Conservation (phyloP, 2,329 filamentous ascomycete species). For the Xylaria sp. region DNA sequence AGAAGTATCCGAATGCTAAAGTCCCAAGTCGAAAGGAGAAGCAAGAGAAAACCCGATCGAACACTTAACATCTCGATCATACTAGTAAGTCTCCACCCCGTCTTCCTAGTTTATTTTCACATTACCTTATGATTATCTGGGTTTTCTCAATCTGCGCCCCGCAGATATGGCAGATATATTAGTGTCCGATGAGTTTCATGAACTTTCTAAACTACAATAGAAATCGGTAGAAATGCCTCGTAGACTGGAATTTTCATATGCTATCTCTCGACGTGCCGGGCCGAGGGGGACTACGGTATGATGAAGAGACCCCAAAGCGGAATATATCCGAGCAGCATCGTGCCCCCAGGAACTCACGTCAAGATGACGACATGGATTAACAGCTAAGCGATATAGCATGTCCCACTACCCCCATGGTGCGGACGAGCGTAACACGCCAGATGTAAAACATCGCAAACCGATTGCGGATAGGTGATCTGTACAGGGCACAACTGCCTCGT, state of each 20-base stretch:
- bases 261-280: neutral
- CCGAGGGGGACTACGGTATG: neutral
- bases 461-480: constrained; percentile 1
- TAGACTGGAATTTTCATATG: neutral
- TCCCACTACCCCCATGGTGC: neutral
- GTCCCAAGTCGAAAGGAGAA: neutral
- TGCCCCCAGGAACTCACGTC: neutral
- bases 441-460: constrained; percentile 2
- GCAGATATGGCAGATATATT: neutral
- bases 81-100: constrained; percentile 19
- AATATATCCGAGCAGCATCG: neutral
- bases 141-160: constrained; percentile 5
- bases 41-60: constrained; percentile 37
- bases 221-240: constrained; percentile 15
- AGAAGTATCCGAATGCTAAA: constrained; percentile 2
- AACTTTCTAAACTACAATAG: neutral
- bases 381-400: neutral
- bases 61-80: constrained; percentile 43
- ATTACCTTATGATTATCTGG: constrained; percentile 9
- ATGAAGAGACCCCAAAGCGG: neutral
- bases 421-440: neutral
- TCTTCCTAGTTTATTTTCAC: constrained; percentile 7
- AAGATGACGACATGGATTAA: constrained; percentile 3
- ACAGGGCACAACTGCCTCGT: neutral
- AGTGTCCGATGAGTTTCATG: neutral